Percentiles rank a stretch among this genome's conserved stretches.
These are phyloP conservation scores for Hypholoma sublateritium DNA, from an alignment of 768 basidiomycete species.

Conservation along the genomic window DNA sequence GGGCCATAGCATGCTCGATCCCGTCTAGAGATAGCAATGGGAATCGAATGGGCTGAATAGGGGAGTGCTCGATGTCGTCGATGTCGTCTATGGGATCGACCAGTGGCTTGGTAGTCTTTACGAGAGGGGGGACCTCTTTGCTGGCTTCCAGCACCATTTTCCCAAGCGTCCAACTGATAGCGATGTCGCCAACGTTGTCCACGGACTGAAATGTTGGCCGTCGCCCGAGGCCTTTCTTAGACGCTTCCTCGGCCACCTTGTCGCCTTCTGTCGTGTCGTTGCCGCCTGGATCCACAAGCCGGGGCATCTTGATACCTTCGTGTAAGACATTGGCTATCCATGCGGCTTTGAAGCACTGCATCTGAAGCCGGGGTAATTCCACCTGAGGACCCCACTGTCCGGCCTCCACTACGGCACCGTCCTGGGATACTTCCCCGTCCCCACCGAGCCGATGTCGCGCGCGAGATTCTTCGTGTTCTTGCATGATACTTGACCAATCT, in stretches of 20 bases:
- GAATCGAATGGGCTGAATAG: constrained; percentile 64
- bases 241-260: constrained; percentile 73
- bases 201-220: constrained; percentile 87
- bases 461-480: constrained; percentile 60
- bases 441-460: constrained; percentile 49
- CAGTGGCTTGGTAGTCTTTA: constrained; percentile 52
- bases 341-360: constrained; percentile 99
- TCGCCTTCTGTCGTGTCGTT: constrained; percentile 69
- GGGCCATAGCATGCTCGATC: constrained; percentile 62
- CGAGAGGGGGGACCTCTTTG: constrained; percentile 65
- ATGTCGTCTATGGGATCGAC: constrained; percentile 73
- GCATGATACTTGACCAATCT: constrained; percentile 76
- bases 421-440: constrained; percentile 63
- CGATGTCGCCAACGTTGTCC: constrained; percentile 89
- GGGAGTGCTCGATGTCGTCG: constrained; percentile 48
- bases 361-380: constrained; percentile 82
- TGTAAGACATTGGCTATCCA: constrained; percentile 97
- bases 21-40: constrained; percentile 57
- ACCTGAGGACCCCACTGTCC: constrained; percentile 74
- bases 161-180: constrained; percentile 96
- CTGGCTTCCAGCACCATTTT: constrained; percentile 99
- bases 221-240: constrained; percentile 73
- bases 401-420: constrained; percentile 59
- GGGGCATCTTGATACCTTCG: constrained; percentile 92
- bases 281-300: constrained; percentile 84